Evolutionary conservation across 176 grass and related monocot species (phyloP), one percentile per base, ranked within the genome.

Genomic region (Poa pratensis): DNA sequence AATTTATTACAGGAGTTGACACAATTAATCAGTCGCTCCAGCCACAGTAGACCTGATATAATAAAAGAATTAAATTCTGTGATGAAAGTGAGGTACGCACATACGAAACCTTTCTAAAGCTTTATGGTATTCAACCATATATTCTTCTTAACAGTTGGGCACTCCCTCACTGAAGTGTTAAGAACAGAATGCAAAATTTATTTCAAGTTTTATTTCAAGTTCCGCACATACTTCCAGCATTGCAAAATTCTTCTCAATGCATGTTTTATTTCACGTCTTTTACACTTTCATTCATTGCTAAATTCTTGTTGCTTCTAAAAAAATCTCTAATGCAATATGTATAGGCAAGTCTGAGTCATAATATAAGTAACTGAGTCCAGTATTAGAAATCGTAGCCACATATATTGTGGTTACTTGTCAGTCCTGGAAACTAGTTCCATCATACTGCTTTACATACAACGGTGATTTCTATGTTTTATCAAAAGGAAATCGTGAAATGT

Each of bases 31-130:
- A 42, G 68, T 73, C 73, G 81, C 42, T 88, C 84, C 54, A 81
- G 72, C 57, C 16, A 84, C 79, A 81, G 48, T 40, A 80, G 73
- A 61, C 78, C 83, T 82, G 82, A 90, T 86, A 83, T 63, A 6
- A 63, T 91, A 75, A 90, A 85, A 73, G 82, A 94, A 69, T 87
- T 95, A 53, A 92, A 89, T 64, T 77, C 85, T 75, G 87, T 94
- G 69, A 86, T 90, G 69, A 92, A 85, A 95, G 58, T 98, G 77
- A 94, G 96, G 93, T 98, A 87, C 8, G 50, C 24, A 57, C 27
- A 58, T 89, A 10, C 11, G 26, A 17, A 76, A 64, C 76, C 24
- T 80, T 67, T 59, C 73, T 57, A 46, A 61, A 75, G 26, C 18
- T 58, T 66, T 51, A 50, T 82, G 80, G 69, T 20, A 43, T 58